Evolutionary conservation across 192 early-diverging fungal species (phyloP).

Genomic region (Coemansia sp.): DNA sequence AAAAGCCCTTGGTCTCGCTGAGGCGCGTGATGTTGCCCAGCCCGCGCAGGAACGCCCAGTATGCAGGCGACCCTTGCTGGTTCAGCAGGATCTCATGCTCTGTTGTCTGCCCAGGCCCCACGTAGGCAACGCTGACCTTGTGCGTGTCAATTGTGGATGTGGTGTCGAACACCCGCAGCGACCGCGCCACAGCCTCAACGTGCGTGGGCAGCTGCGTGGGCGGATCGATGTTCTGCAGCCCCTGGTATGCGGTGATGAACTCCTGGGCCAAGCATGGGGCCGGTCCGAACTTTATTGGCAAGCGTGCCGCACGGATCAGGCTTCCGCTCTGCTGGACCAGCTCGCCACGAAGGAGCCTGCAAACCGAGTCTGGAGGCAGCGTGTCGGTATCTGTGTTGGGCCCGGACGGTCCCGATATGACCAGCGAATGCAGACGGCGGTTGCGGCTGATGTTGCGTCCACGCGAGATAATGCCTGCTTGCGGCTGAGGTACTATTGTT

Average conservation of each 20-base stretch:
- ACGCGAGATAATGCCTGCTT: conserved; percentile 16
- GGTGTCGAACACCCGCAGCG: conserved; percentile 80
- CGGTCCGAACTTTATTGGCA: conserved; percentile 39
- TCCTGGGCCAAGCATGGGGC: conserved; percentile 50
- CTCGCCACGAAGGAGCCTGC: conserved; percentile 42
- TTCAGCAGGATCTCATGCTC: conserved; percentile 90
- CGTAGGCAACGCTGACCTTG: conserved; percentile 95
- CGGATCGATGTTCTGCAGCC: conserved; percentile 57
- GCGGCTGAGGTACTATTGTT: conserved; percentile 27
- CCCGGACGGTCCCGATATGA: conserved; percentile 5
- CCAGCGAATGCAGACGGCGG: conserved; percentile 30
- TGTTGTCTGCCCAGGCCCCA: conserved; percentile 78
- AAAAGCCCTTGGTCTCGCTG: conserved; percentile 66
- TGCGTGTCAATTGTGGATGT: conserved; percentile 90
- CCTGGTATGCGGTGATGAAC: conserved; percentile 68
- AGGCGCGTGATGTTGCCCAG: conserved; percentile 78
- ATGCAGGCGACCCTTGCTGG: conserved; percentile 80
- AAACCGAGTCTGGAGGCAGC: conserved; percentile 36
- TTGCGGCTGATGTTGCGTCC: conserved; percentile 37
- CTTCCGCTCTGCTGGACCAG: conserved; percentile 17
- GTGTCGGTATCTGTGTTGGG: conserved; percentile 14
- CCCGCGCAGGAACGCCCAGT: conserved; percentile 79
- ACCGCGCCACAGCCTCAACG: conserved; percentile 68
- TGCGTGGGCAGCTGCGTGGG: conserved; percentile 70
- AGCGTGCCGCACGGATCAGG: conserved; percentile 12